Evolutionary conservation across 2,329 filamentous ascomycete genomes (phyloP).

Genomic region (Colletotrichum chrysophilum): DNA sequence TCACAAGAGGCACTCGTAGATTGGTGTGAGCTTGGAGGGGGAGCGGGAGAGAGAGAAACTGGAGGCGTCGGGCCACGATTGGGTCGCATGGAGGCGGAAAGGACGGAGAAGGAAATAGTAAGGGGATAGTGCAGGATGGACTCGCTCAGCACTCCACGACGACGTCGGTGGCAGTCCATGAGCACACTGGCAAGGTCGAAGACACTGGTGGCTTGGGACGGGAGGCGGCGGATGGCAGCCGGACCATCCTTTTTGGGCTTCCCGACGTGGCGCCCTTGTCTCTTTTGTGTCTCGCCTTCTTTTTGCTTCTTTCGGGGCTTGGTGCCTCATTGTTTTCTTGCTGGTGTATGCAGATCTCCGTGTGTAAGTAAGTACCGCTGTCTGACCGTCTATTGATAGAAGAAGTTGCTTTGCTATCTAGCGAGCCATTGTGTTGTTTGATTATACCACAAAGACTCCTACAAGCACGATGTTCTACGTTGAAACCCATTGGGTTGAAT

Average conservation of each 20-base stretch:
- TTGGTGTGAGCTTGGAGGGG: background rate
- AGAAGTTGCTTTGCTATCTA: background rate
- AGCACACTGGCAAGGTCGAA: background rate
- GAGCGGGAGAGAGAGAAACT: background rate
- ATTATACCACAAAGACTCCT: background rate
- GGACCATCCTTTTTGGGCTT: background rate
- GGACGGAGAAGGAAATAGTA: background rate
- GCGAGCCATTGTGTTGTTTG: background rate
- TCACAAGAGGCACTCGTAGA: background rate
- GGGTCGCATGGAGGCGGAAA: slow-evolving; percentile 8
- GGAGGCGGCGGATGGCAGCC: background rate
- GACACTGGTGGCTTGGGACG: background rate
- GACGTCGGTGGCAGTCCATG: background rate
- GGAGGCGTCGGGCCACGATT: background rate
- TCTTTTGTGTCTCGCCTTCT: background rate
- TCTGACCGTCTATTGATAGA: background rate
- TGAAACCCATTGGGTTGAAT: background rate
- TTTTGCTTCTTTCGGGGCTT: background rate
- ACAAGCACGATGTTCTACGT: background rate
- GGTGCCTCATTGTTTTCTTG: background rate
- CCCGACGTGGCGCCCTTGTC: background rate
- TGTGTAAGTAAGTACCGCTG: background rate
- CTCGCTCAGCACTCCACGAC: background rate
- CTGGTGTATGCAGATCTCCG: background rate
- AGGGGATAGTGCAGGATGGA: background rate